A percentile compares a stretch with the other conserved stretches of the same genome.
phyloP scores from a whole-genome alignment of 2,329 filamentous ascomycete genomes.

The Didymella lethalis region DNA sequence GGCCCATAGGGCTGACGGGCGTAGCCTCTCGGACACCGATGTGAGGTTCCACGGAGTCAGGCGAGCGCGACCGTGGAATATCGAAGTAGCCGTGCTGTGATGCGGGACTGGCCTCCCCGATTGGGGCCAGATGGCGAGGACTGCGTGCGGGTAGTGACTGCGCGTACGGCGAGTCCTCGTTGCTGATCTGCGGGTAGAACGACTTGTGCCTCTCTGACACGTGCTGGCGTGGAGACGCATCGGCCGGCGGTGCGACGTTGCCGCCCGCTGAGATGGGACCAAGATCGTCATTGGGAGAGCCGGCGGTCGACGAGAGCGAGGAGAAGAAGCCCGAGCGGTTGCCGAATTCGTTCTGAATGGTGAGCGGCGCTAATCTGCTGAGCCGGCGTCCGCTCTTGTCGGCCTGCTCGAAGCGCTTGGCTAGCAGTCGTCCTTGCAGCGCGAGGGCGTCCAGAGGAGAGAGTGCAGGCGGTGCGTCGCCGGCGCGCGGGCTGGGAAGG shows the following conservation, averaged over 20 bases:
- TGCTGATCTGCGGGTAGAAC: conserved; percentile 47
- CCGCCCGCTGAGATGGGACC: conserved; percentile 30
- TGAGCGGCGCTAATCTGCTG: conserved; percentile 84
- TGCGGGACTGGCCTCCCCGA: conserved; percentile 44
- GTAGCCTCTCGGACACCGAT: conserved; percentile 55
- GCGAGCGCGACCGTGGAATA: conserved; percentile 56
- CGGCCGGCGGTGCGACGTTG: conserved; percentile 30
- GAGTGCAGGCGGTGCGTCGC: conserved; percentile 79
- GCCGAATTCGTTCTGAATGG: conserved; percentile 81
- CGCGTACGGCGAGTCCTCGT: conserved; percentile 39
- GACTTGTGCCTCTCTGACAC: conserved; percentile 47
- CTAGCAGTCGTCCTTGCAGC: conserved; percentile 85
- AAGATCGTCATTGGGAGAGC: conserved; percentile 61
- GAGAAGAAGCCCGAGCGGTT: conserved; percentile 83
- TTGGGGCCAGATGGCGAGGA: conserved; percentile 43
- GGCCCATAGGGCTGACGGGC: conserved; percentile 49
- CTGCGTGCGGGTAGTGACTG: conserved; percentile 42
- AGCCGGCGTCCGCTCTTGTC: conserved; percentile 75
- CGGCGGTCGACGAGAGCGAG: conserved; percentile 67
- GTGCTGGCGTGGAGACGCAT: conserved; percentile 41
- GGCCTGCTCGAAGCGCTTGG: conserved; percentile 83
- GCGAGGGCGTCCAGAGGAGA: conserved; percentile 97
- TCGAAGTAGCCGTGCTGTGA: conserved; percentile 55
- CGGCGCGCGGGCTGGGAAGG: conserved; percentile 59
- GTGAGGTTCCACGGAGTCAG: conserved; percentile 55